Evolutionary conservation across 495 filamentous ascomycete genomes (phyloP), one percentile per base, ranked within the genome.

Genomic region (Neurospora sp.): DNA sequence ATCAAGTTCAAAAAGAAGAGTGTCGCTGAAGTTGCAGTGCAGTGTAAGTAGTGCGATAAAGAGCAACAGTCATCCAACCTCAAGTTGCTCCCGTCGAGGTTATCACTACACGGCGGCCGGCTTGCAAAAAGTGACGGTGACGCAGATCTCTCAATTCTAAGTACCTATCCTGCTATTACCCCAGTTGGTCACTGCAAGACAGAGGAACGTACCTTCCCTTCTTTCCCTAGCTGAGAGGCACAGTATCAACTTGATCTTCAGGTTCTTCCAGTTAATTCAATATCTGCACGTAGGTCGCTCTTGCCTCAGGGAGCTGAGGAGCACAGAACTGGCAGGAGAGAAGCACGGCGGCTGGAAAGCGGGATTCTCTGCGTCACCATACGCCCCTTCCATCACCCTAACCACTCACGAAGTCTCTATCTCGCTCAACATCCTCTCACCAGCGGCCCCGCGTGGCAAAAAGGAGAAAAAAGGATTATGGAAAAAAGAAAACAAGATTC

Each of bases 401-500:
- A 35, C 93, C 22, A 90, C 88, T 96, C 96, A 98, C n/a, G 94
- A 93, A 72, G 89, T 94, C 81, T 93, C 89, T 88, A 94, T 94
- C 86, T 98, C 95, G 22, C 87, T 88, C 74, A 96, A 88, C 87
- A 98, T 89, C 95, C 96, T 98, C 80, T 97, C 92, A n/a, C 42
- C 18, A 18, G 16, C 9, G 18, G 42, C 7, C 42, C 0, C 4
- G 5, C 18, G 18, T 18, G 18, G 18, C 8, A n/a, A n/a, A n/a
- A n/a, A n/a, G 31, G 4, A 44, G 22, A 27, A 27, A 31, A n/a
- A n/a, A n/a, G 18, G 42, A 9, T n/a, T 8, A 35, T 35, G 31
- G 31, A n/a, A 44, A 8, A 9, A 44, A 18, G 41, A 42, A 44
- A 44, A 44, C 18, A 42, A 42, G 14, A 16, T 16, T 18, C 5